A percentile compares a stretch with the other conserved stretches of the same genome.
Evolutionary conservation across 805 yeast species (phyloP).

Genomic region (Ogataea nitratoaversa): DNA sequence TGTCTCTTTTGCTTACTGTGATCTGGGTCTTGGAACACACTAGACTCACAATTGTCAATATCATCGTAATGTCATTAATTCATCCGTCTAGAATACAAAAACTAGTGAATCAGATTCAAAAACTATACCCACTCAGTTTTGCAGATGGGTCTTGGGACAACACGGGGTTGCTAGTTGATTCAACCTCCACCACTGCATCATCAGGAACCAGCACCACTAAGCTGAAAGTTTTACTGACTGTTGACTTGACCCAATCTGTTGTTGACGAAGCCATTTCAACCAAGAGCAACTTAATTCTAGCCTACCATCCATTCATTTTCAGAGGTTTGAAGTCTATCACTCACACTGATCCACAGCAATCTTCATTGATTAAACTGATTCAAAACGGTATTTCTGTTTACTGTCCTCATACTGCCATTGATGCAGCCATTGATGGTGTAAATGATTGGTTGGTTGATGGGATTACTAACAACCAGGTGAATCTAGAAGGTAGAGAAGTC

Average conservation of each 20-base stretch:
- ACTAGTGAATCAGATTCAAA: conserved; percentile 55
- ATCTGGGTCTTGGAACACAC: too few relatives aligned
- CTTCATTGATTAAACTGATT: conserved; percentile 65
- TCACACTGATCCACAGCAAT: conserved; percentile 70
- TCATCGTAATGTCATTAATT: conserved; percentile 5
- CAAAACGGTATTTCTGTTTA: conserved; percentile 83
- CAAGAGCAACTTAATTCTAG: conserved; percentile 58
- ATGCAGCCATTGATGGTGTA: conserved; percentile 89
- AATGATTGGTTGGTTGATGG: conserved; percentile 86
- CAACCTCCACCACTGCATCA: conserved; percentile 33
- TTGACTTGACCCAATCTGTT: conserved; percentile 81
- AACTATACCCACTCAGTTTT: conserved; percentile 70
- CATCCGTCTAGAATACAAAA: conserved; percentile 33
- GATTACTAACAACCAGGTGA: conserved; percentile 23
- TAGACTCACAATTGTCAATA: not conserved
- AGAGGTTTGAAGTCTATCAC: conserved; percentile 75
- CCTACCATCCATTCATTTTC: conserved; percentile 95
- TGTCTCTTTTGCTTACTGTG: too few relatives aligned
- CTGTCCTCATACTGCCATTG: conserved; percentile 95
- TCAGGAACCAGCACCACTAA: conserved; percentile 9
- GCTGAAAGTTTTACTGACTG: conserved; percentile 56
- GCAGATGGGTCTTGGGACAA: conserved; percentile 95
- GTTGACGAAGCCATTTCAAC: conserved; percentile 75
- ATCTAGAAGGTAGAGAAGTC: conserved; percentile 26
- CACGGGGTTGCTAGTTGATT: conserved; percentile 83